These are phyloP conservation scores for Solanum arcanum DNA, from an alignment of 257 asterid species.

Conservation along the genomic window DNA sequence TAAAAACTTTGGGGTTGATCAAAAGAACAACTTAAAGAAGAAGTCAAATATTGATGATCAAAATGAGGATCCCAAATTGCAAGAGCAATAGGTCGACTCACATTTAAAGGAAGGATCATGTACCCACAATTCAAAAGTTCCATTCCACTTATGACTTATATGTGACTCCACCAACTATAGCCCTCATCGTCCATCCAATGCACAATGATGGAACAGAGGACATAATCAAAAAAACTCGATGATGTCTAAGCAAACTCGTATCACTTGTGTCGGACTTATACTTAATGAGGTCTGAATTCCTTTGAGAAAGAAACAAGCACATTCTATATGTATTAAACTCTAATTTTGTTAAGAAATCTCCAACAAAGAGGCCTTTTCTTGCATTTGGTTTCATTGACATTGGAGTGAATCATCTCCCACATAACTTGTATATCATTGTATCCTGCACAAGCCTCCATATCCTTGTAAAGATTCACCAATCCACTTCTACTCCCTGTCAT, in stretches of 20 bases:
- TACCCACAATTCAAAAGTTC: background rate
- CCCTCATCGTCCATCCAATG: background rate
- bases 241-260: background rate
- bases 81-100: background rate
- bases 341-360: slow-evolving; percentile 22
- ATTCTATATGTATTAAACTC: background rate
- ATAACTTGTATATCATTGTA: slow-evolving; percentile 53
- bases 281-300: background rate
- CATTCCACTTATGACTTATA: background rate
- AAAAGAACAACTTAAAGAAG: background rate
- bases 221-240: background rate
- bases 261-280: background rate
- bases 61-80: background rate
- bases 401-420: slow-evolving; percentile 51
- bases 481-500: slow-evolving; percentile 30
- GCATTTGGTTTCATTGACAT: slow-evolving; percentile 6
- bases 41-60: background rate
- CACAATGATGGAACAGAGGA: background rate
- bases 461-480: slow-evolving; percentile 34
- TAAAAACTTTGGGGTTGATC: background rate
- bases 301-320: background rate
- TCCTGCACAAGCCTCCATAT: slow-evolving; percentile 56
- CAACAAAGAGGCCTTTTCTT: slow-evolving; percentile 11
- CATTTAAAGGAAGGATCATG: background rate
- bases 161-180: background rate